These are phyloP conservation scores for Asclepias syriaca DNA, from an alignment of 257 asterid species.

Conservation along the genomic window DNA sequence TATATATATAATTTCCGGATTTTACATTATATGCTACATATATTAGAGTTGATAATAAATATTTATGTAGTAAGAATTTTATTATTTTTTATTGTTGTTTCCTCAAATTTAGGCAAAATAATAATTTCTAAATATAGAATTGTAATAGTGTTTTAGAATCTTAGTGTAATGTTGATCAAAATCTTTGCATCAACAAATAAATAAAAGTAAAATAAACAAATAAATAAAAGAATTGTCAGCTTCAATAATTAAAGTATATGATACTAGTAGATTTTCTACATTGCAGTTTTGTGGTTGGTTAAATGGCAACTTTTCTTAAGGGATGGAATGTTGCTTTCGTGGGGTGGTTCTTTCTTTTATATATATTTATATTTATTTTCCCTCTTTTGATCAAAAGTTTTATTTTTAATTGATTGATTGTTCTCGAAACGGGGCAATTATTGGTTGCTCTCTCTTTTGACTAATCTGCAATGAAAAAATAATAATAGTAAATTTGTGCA, in stretches of 20 bases:
- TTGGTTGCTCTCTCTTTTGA: conserved; percentile 7
- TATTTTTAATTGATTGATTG: conserved; percentile 16
- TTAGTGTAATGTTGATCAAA: conserved; percentile 34
- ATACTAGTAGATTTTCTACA: conserved; percentile 29
- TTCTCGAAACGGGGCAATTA: conserved; percentile 21
- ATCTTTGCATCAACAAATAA: conserved; percentile 25
- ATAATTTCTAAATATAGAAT: too few relatives aligned
- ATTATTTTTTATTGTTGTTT: too few relatives aligned
- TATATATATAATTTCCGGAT: too few relatives aligned
- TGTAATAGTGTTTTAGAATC: background rate
- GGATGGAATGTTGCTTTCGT: conserved; percentile 27
- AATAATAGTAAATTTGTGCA: too few relatives aligned
- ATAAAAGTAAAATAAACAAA: too few relatives aligned
- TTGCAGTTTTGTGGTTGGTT: conserved; percentile 27
- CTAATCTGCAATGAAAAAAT: background rate
- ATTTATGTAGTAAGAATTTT: too few relatives aligned
- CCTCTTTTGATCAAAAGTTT: conserved; percentile 17
- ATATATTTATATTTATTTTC: too few relatives aligned
- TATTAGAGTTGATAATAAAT: too few relatives aligned
- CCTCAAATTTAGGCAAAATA: too few relatives aligned
- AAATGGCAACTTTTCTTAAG: conserved; percentile 11
- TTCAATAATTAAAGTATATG: conserved; percentile 31
- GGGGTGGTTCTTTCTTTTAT: background rate
- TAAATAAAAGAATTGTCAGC: conserved; percentile 8
- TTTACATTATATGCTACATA: too few relatives aligned